Evolutionary conservation across 176 grass and related monocot genomes (phyloP).

Genomic region (Phragmites australis): DNA sequence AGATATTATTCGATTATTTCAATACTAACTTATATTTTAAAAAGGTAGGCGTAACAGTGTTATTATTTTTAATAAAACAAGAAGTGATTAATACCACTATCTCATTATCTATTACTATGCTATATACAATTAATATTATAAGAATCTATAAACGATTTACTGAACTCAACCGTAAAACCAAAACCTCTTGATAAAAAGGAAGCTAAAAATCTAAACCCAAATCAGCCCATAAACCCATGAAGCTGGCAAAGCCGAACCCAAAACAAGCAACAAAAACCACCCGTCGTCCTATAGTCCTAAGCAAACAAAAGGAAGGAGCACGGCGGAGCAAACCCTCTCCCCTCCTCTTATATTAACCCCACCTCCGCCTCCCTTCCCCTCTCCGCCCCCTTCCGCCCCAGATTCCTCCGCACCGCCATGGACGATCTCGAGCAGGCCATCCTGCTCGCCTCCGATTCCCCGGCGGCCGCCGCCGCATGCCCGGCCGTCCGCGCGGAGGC

Average conservation of each 20-base stretch:
- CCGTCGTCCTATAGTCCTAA: too few relatives aligned
- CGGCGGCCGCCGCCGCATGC: constrained; percentile 38
- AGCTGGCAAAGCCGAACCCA: neutral
- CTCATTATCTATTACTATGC: too few relatives aligned
- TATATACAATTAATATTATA: too few relatives aligned
- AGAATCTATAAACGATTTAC: too few relatives aligned
- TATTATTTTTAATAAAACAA: too few relatives aligned
- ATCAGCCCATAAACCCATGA: constrained; percentile 27
- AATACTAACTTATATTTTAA: too few relatives aligned
- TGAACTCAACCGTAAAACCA: neutral
- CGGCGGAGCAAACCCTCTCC: constrained; percentile 44
- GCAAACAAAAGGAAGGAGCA: neutral
- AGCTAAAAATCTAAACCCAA: constrained; percentile 2
- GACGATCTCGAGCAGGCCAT: constrained; percentile 97
- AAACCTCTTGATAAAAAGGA: neutral
- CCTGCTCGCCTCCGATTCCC: constrained; percentile 65
- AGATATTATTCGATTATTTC: too few relatives aligned
- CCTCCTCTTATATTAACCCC: constrained; percentile 46
- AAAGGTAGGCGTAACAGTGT: too few relatives aligned
- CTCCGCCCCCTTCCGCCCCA: constrained; percentile 12
- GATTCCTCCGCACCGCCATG: constrained; percentile 68
- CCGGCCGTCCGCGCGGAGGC: constrained; percentile 69
- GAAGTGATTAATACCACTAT: too few relatives aligned
- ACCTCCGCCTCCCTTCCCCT: neutral
- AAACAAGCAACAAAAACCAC: constrained; percentile 20